Base-by-base conservation (phyloP, 1,284 basidiomycete genomes). In the Xerocomus minutiporus region DNA sequence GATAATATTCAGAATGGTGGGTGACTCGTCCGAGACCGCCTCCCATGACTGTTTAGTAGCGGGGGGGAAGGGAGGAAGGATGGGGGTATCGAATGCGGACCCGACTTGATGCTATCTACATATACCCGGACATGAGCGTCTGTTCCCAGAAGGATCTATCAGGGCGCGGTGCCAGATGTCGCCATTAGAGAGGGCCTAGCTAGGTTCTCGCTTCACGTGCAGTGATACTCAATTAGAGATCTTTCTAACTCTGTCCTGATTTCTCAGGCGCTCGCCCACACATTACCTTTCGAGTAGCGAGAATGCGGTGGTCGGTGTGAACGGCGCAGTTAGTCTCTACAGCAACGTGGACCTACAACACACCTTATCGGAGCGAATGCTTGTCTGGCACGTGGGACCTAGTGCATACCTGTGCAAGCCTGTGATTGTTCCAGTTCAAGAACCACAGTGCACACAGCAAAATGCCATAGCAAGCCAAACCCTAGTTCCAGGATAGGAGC, bases 281-380 rank as follows among this genome's bases (percentile, higher is more conserved):
- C 5, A 11, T 12, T 13, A 28, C 28, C 28, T 28, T 28, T 28
- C 28, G 28, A 6, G 12, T 13, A 12, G 31, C 11, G 31, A 32
- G 31, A 11, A 29, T 32, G 12, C 31, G 4, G 12, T 13, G 12
- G 12, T 13, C 20, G 12, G 31, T 32, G 31, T 13, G 31, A 13
- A 13, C 2, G 12, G 32, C 12, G 13, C 32, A 15, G 32, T 38
- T 5, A 38, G 36, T 39, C 38, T 39, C 8, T n/a, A 59, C 60
- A 61, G 59, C 53, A 65, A 54, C 48, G 25, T 39, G 61, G 63
- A 59, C 61, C 59, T 23, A 65, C 61, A 41, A 53, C 41, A 26
- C 7, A 5, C 50, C 39, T 45, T 47, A 53, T 64, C 42, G 41
- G 51, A 51, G 43, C n/a, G 13, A 29, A 20, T 29, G 28, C 42